Percentiles rank a stretch among this genome's conserved stretches.
Evolutionary conservation across 306 rosid genomes (phyloP).

Genomic region (Ormosia emarginata): DNA sequence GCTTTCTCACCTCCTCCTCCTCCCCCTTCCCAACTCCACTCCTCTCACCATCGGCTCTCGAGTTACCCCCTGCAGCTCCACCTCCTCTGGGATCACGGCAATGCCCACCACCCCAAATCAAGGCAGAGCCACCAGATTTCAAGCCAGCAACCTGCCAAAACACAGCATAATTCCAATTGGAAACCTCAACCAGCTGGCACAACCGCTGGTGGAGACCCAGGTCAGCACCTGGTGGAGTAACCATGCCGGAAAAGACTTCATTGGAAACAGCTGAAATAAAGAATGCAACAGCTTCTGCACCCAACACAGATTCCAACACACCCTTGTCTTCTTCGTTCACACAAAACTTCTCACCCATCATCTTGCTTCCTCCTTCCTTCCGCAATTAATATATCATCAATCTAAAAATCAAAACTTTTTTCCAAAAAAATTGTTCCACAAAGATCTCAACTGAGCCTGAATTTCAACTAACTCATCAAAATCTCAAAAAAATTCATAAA

Average conservation of each 20-base stretch:
- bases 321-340: slow-evolving; percentile 68
- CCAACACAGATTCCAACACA: slow-evolving; percentile 73
- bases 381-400: slow-evolving; percentile 19
- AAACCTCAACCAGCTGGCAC: slow-evolving; percentile 57
- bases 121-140: slow-evolving; percentile 73
- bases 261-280: slow-evolving; percentile 62
- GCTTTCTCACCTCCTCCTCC: slow-evolving; percentile 48
- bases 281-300: slow-evolving; percentile 69
- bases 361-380: slow-evolving; percentile 29
- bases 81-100: slow-evolving; percentile 45
- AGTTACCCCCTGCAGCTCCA: slow-evolving; percentile 16
- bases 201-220: slow-evolving; percentile 48
- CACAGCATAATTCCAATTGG: slow-evolving; percentile 76
- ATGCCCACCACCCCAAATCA: slow-evolving; percentile 79
- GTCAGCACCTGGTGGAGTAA: slow-evolving; percentile 41
- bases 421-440: neutral
- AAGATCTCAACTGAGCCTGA: neutral
- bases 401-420: neutral
- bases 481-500: neutral
- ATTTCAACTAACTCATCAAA: neutral
- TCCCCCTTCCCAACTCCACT: slow-evolving; percentile 37
- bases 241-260: slow-evolving; percentile 43
- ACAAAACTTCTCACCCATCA: slow-evolving; percentile 73
- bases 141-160: slow-evolving; percentile 73
- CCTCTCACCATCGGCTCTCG: slow-evolving; percentile 16